Evolutionary conservation across 139 green algal genomes (phyloP).

Genomic region (Deuterostichococcus epilithicus): DNA sequence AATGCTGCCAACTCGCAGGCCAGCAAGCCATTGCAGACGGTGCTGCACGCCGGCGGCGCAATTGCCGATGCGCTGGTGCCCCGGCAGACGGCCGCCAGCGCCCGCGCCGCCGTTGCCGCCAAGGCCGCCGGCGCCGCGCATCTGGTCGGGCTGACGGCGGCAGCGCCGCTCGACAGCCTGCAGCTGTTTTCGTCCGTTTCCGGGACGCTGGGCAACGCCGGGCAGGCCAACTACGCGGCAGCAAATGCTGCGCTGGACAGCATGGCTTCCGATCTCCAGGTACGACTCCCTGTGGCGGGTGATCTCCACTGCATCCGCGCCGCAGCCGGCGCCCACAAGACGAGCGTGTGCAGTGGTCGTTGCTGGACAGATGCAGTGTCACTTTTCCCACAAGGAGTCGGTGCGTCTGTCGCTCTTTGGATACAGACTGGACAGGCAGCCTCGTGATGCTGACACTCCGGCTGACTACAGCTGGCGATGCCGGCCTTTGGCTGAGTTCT

Average conservation of each 20-base stretch:
- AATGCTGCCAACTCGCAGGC: neutral
- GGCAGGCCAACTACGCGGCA: conserved; percentile 48
- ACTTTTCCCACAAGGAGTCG: no score
- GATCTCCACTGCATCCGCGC: no score
- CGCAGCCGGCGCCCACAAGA: no score
- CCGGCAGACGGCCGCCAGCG: conserved; percentile 42
- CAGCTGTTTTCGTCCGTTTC: conserved; percentile 32
- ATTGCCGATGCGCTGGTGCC: conserved; percentile 62
- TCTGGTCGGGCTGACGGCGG: neutral
- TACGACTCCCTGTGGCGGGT: neutral
- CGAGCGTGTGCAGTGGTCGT: conserved; percentile 3
- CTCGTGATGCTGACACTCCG: no score
- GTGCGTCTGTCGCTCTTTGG: no score
- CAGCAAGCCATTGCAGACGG: neutral
- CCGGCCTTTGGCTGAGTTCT: no score
- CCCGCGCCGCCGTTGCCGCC: conserved; percentile 42
- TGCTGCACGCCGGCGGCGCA: conserved; percentile 73
- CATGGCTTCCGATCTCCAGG: neutral
- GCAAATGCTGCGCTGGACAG: conserved; percentile 36
- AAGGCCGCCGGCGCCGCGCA: conserved; percentile 14
- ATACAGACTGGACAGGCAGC: no score
- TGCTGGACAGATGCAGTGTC: no score
- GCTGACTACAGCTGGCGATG: no score
- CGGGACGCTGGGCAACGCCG: conserved; percentile 24
- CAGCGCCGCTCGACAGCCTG: neutral